Base-by-base conservation (phyloP, 805 yeast species). In the Geotrichum ghanense region DNA sequence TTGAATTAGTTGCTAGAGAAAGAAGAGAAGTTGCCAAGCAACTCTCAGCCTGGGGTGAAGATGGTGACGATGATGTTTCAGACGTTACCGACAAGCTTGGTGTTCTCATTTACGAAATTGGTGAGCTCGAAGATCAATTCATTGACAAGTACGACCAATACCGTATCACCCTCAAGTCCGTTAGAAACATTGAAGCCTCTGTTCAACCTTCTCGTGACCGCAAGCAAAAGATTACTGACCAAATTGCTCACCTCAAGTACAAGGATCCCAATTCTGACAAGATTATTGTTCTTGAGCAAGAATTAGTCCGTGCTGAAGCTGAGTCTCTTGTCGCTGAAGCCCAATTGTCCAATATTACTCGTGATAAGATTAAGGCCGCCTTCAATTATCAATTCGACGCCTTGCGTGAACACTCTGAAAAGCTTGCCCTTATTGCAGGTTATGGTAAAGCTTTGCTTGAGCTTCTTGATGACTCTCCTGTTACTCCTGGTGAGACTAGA, bases 261-360 rank as follows among this genome's bases (percentile, higher is more conserved):
- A 90, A 90, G 77, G 97, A 90, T 69, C 97, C 98, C 53, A 87
- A 84, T 71, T 87, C 96, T 47, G 94, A 96, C 67, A 90, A 90
- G 76, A 84, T 90, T 56, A 81, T 85, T 55, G 90, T 89, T 47
- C 79, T 90, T 67, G 98, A 90, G 76, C 97, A 92, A 74, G 97
- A 92, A 72, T 78, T 92, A 66, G 97, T 92, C 56, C 82, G 98
- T 71, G 97, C 97, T 45, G 98, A 90, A 75, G 97, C 97, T 56
- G 97, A 92, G 73, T 87, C 96, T 45, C 79, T 90, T 59, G 98
- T 90, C 60, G 98, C 98, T 50, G 98, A 90, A 75, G 97, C 97
- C 50, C 98, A 90, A 75, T 79, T 90, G 65, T 86, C 96, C 53
- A 90, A 90, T 74, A 90, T 92, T 70, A 90, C 97, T 60, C 85